A percentile compares a stretch with the other conserved stretches of the same genome.
phyloP scores from a whole-genome alignment of 257 asterid species.

The Capsicum baccatum region DNA sequence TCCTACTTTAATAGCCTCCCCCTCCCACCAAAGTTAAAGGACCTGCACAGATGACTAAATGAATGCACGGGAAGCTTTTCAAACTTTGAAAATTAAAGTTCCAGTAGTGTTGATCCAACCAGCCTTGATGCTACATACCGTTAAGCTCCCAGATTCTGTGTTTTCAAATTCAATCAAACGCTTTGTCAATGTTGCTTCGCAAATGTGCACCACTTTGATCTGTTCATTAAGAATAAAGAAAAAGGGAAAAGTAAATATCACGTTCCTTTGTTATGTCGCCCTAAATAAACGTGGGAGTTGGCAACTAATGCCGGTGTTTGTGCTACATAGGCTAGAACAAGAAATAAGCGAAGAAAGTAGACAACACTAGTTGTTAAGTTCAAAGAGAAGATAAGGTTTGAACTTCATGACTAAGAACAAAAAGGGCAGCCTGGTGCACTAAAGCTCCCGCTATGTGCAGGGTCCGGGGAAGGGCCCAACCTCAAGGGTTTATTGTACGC shows the following conservation, averaged over 20 bases:
- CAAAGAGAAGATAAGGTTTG: background rate
- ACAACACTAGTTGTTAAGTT: background rate
- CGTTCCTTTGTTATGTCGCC: background rate
- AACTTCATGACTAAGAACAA: background rate
- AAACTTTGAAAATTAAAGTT: background rate
- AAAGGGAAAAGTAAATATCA: constrained; percentile 1
- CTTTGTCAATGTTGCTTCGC: constrained; percentile 86
- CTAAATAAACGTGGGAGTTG: constrained; percentile 15
- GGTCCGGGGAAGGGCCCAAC: no score
- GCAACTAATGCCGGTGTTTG: background rate
- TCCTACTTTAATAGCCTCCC: background rate
- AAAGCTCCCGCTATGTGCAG: no score
- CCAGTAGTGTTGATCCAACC: background rate
- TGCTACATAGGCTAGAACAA: background rate
- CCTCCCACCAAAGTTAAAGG: constrained; percentile 20
- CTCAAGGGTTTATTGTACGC: no score
- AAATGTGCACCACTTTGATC: constrained; percentile 82
- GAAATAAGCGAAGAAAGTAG: constrained; percentile 5
- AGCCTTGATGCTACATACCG: constrained; percentile 53
- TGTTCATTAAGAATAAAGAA: constrained; percentile 29
- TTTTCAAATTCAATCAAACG: constrained; percentile 90
- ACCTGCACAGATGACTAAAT: background rate
- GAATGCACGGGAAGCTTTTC: constrained; percentile 25
- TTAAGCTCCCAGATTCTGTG: constrained; percentile 82
- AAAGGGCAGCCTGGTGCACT: no score